Conservation (phyloP, 148 eudicot species). For the Talinum fruticosum region DNA sequence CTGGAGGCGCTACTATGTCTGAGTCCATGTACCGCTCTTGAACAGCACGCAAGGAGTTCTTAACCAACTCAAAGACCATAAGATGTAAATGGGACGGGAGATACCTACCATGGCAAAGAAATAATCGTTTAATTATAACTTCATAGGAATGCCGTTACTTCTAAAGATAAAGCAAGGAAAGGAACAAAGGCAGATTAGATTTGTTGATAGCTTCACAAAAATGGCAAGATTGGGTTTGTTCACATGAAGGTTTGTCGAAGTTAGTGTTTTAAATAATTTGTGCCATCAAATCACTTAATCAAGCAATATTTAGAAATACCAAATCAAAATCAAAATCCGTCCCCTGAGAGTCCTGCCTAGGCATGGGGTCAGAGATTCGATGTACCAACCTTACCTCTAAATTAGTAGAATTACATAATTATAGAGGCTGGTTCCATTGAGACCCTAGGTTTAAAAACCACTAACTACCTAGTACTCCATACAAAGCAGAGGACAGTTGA, state of each 20-base stretch:
- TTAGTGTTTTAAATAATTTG: not conserved
- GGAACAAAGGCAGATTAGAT: not conserved
- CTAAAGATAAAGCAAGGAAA: not conserved
- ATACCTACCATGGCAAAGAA: slow-evolving; percentile 47
- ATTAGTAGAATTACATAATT: too few relatives aligned
- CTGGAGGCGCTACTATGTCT: slow-evolving; percentile 72
- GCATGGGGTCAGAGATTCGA: too few relatives aligned
- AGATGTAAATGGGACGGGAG: slow-evolving; percentile 87
- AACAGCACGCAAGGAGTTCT: slow-evolving; percentile 95
- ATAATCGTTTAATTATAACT: not conserved
- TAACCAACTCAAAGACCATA: slow-evolving; percentile 98
- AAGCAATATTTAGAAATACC: not conserved
- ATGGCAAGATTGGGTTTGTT: not conserved
- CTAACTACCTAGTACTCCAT: too few relatives aligned
- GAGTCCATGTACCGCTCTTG: slow-evolving; percentile 87
- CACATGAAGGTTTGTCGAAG: not conserved
- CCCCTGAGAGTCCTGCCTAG: too few relatives aligned
- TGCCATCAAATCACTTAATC: not conserved
- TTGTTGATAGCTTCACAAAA: not conserved
- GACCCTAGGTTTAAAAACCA: too few relatives aligned
- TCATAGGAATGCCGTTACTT: not conserved
- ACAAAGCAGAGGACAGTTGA: too few relatives aligned
- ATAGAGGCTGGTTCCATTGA: too few relatives aligned
- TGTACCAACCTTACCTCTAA: too few relatives aligned
- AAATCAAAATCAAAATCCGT: too few relatives aligned